Evolutionary conservation across 352 stramenopile genomes (phyloP).

Genomic region (Phytophthora melonis): DNA sequence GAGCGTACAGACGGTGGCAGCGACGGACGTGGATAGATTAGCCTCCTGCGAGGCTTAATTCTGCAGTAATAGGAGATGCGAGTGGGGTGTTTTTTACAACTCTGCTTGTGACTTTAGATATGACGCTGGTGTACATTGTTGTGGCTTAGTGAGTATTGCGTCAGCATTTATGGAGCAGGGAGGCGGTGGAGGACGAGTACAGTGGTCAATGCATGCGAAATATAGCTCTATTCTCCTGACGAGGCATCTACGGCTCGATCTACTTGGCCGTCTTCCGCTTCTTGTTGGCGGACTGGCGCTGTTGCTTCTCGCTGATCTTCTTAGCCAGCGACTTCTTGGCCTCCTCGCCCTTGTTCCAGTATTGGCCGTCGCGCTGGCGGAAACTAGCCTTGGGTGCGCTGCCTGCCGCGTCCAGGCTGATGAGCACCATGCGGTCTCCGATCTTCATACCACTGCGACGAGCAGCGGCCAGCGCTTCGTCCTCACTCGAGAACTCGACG

Average conservation of each 20-base stretch:
- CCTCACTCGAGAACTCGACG: conserved; percentile 87
- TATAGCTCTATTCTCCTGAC: conserved; percentile 39
- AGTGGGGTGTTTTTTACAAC: background rate
- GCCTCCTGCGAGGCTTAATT: background rate
- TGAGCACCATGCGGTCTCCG: conserved; percentile 88
- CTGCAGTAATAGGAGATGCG: conserved; percentile 14
- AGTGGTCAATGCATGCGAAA: conserved; percentile 13
- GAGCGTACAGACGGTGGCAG: background rate
- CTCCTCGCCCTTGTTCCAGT: conserved; percentile 91
- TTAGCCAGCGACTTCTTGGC: conserved; percentile 84
- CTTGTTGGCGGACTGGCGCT: conserved; percentile 56
- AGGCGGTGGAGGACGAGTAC: background rate
- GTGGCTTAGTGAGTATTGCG: background rate
- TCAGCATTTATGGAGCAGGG: too few relatives aligned
- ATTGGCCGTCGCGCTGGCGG: conserved; percentile 82
- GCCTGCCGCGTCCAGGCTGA: conserved; percentile 92
- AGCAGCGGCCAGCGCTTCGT: conserved; percentile 72
- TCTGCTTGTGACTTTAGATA: conserved; percentile 2
- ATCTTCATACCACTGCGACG: conserved; percentile 90
- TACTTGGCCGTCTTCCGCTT: conserved; percentile 61
- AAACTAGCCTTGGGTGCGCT: conserved; percentile 94
- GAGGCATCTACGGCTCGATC: conserved; percentile 9
- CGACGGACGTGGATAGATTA: background rate
- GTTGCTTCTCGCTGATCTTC: conserved; percentile 73
- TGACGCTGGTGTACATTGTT: conserved; percentile 1